Conservation (phyloP, 2,329 filamentous ascomycete genomes). For the Colletotrichum sp. region DNA sequence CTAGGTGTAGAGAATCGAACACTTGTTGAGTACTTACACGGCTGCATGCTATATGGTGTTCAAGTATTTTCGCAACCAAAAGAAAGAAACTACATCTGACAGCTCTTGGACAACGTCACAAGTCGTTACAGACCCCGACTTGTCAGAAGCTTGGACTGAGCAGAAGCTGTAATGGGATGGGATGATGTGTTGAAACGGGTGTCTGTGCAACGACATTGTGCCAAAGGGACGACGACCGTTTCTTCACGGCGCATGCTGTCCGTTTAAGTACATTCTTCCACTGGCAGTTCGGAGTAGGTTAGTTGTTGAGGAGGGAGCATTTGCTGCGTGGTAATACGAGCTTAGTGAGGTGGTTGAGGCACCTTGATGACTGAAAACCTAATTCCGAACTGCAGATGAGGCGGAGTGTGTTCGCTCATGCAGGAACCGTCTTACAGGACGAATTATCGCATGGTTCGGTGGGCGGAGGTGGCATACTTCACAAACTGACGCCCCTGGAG, state of each 20-base stretch:
- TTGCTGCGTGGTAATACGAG: background rate
- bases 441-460: background rate
- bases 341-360: background rate
- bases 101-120: background rate
- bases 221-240: background rate
- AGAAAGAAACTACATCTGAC: background rate
- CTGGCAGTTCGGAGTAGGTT: background rate
- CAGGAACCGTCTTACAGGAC: background rate
- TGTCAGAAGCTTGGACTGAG: background rate
- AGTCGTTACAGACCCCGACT: background rate
- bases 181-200: background rate
- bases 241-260: background rate
- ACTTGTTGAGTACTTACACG: background rate
- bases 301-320: background rate
- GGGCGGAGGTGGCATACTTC: background rate
- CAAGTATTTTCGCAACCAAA: background rate
- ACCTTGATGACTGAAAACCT: background rate
- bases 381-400: background rate
- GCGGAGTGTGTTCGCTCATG: background rate
- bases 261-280: background rate
- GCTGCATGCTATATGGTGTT: background rate
- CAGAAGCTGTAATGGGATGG: background rate
- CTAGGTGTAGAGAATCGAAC: constrained; percentile 1
- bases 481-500: background rate
- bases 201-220: background rate